Conservation (phyloP, 2,329 filamentous ascomycete genomes). For the Volutella citrinella region DNA sequence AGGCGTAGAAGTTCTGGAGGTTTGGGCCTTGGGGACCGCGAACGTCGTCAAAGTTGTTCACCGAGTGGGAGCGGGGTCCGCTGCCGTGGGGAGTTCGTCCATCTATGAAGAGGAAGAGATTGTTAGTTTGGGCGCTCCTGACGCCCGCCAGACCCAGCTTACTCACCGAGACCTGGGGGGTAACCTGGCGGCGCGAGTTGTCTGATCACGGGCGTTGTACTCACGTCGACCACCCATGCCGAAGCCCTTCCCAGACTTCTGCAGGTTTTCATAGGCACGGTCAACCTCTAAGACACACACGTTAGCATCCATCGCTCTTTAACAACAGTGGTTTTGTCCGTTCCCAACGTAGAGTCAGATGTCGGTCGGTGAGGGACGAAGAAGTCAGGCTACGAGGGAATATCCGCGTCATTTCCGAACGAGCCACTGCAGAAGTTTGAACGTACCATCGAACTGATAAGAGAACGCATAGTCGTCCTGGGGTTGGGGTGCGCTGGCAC, state of each 20-base stretch:
- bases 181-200: constrained; percentile 10
- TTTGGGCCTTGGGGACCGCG: constrained; percentile 68
- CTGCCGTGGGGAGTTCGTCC: constrained; percentile 64
- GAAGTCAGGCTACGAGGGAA: too few relatives aligned
- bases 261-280: constrained; percentile 88
- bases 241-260: constrained; percentile 96
- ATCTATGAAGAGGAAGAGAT: constrained; percentile 49
- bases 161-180: constrained; percentile 16
- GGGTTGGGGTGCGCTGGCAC: constrained; percentile 70
- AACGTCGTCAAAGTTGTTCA: constrained; percentile 77
- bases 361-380: too few relatives aligned
- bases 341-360: too few relatives aligned
- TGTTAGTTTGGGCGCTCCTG: constrained; percentile 20
- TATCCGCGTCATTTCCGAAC: too few relatives aligned
- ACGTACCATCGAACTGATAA: constrained; percentile 86
- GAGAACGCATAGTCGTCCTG: constrained; percentile 80
- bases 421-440: too few relatives aligned
- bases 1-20: constrained; percentile 90
- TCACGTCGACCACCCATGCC: constrained; percentile 73
- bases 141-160: constrained; percentile 15
- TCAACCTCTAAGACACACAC: constrained; percentile 72
- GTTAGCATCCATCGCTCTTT: too few relatives aligned
- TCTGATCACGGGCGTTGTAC: constrained; percentile 47
- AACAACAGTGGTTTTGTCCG: too few relatives aligned
- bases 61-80: constrained; percentile 73